Percentiles rank a stretch among this genome's conserved stretches.
These are phyloP conservation scores for Dioszegia crocea DNA, from an alignment of 768 basidiomycete species.

Conservation along the genomic window DNA sequence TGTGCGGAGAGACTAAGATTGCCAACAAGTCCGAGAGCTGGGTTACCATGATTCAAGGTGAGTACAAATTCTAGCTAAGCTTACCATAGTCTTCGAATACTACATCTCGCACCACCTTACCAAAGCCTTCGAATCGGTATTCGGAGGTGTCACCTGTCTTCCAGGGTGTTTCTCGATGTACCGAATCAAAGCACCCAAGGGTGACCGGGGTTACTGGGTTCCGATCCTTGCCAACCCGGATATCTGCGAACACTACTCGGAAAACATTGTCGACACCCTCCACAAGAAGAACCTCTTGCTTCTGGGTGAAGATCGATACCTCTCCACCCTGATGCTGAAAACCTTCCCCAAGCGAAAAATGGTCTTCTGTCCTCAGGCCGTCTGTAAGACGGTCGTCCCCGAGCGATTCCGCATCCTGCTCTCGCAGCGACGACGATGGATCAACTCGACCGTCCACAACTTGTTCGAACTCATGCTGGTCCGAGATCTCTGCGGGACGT, in stretches of 20 bases:
- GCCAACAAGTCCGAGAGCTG: constrained; percentile 98
- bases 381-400: constrained; percentile 97
- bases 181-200: constrained; percentile 98
- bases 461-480: constrained; percentile 90
- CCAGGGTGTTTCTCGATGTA: constrained; percentile 99
- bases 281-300: constrained; percentile 99
- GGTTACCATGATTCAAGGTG: constrained; percentile 99
- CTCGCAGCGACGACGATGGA: constrained; percentile 97
- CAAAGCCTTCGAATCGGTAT: constrained; percentile 99
- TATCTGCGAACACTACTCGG: constrained; percentile 97
- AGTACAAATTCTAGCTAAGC: constrained; percentile 41
- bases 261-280: constrained; percentile 97
- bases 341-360: constrained; percentile 99
- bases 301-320: constrained; percentile 97
- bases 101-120: constrained; percentile 99
- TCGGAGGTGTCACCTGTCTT: constrained; percentile 97
- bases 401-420: constrained; percentile 91
- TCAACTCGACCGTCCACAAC: constrained; percentile 98
- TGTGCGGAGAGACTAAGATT: constrained; percentile 99
- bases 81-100: constrained; percentile 84
- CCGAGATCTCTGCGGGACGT: constrained; percentile 96
- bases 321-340: constrained; percentile 94
- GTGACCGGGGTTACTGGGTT: constrained; percentile 92
- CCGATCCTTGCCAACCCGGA: constrained; percentile 98
- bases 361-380: constrained; percentile 96